Evolutionary conservation across 257 asterid genomes (phyloP).

Genomic region (Lithospermum erythrorhizon): DNA sequence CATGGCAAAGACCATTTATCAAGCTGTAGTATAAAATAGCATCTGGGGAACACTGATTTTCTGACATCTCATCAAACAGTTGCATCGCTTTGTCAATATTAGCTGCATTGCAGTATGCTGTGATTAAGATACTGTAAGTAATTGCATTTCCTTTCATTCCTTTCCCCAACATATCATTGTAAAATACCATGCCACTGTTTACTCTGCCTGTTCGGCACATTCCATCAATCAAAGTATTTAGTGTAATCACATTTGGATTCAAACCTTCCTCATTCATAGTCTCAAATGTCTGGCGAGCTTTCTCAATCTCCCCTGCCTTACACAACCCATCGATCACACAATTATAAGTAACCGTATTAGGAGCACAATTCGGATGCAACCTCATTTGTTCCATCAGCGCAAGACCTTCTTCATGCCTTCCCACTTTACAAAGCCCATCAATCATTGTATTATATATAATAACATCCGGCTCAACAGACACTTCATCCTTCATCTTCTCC

Average conservation of each 20-base stretch:
- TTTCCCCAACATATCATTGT: slow-evolving; percentile 34
- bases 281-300: slow-evolving; percentile 43
- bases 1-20: slow-evolving; percentile 58
- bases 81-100: slow-evolving; percentile 60
- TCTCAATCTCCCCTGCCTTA: slow-evolving; percentile 64
- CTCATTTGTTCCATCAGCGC: slow-evolving; percentile 56
- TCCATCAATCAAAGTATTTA: slow-evolving; percentile 54
- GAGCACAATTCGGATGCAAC: slow-evolving; percentile 26
- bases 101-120: slow-evolving; percentile 60
- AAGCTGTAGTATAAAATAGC: slow-evolving; percentile 53
- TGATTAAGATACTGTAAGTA: slow-evolving; percentile 53
- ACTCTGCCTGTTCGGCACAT: slow-evolving; percentile 62
- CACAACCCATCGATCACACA: slow-evolving; percentile 66
- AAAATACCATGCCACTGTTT: slow-evolving; percentile 45
- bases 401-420: slow-evolving; percentile 68
- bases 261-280: slow-evolving; percentile 43
- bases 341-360: slow-evolving; percentile 44
- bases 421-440: slow-evolving; percentile 78
- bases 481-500: slow-evolving; percentile 38
- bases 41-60: slow-evolving; percentile 49
- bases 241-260: slow-evolving; percentile 34
- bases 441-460: slow-evolving; percentile 60
- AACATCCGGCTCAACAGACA: slow-evolving; percentile 43
- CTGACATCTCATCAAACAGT: slow-evolving; percentile 55
- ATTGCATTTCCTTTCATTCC: slow-evolving; percentile 46